Conservation (phyloP, 768 basidiomycete genomes). For the Boletellus sp. region DNA sequence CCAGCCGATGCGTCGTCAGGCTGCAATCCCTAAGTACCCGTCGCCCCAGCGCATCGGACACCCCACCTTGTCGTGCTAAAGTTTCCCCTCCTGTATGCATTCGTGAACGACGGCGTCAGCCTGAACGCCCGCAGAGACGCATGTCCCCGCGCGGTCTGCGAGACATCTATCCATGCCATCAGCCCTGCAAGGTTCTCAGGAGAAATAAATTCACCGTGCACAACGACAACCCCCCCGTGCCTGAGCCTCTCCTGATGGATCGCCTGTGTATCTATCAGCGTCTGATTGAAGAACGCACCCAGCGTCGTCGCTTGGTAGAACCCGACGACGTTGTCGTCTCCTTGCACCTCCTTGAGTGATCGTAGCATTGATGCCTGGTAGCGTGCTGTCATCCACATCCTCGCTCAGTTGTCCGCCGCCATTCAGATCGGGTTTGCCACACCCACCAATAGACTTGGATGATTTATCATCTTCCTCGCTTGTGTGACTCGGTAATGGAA, state of each 20-base stretch:
- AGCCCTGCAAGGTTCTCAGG: not conserved
- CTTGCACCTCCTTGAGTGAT: constrained; percentile 85
- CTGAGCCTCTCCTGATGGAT: constrained; percentile 82
- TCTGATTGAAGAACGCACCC: constrained; percentile 82
- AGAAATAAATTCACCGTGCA: constrained; percentile 59
- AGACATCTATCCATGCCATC: constrained; percentile 52
- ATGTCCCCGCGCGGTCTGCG: constrained; percentile 76
- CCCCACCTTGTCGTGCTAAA: constrained; percentile 82
- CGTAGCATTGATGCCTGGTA: constrained; percentile 85
- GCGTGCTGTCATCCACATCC: constrained; percentile 46
- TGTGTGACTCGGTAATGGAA: constrained; percentile 71
- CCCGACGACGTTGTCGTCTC: constrained; percentile 88
- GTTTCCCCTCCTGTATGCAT: constrained; percentile 76
- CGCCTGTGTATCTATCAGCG: constrained; percentile 76
- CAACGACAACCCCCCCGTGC: constrained; percentile 80
- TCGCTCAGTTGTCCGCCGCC: not conserved
- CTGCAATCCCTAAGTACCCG: constrained; percentile 38
- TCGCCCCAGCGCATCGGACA: not conserved
- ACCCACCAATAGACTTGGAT: constrained; percentile 69
- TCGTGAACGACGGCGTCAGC: constrained; percentile 74
- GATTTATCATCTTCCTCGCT: constrained; percentile 81
- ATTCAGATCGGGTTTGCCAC: constrained; percentile 3
- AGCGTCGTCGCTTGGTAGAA: constrained; percentile 90
- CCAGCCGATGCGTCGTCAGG: constrained; percentile 74
- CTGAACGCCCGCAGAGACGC: constrained; percentile 88